Evolutionary conservation across 2,329 filamentous ascomycete species (phyloP), one percentile per base, ranked within the genome.

Genomic region (Xylariaceae sp.): DNA sequence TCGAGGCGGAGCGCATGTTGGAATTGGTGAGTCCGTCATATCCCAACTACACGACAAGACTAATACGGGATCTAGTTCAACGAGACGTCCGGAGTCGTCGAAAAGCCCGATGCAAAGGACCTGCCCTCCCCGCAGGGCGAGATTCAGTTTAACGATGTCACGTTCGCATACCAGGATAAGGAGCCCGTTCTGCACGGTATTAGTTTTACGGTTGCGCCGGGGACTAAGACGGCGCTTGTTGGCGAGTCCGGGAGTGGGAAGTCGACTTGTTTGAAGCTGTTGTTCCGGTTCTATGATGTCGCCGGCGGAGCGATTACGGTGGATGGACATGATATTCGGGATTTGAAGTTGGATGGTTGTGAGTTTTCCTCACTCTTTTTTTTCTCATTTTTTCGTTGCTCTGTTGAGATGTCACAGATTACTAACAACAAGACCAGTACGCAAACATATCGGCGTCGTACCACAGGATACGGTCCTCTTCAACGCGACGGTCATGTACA

Each of bases 201-300:
- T 56, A 73, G 65, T 64, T 78, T 80, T 61, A 74, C 68, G 0
- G 76, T 76, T 4, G 66, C 72, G 0, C 75, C 77, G 1, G 77
- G 78, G 0, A 77, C 75, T 8, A 79, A 76, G 59, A 77, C 76
- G 0, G 78, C 78, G 2, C 73, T 79, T 8, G 77, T 79, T 0
- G 77, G 77, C 51, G 76, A 78, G 57, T 77, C 76, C 0, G 77
- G 77, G 2, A 75, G 75, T 30, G 82, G 82, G 42, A 85, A 85
- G 64, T 83, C 81, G 1, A 85, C 82, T 1, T 76, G 83, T 35
- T 70, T 84, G 47, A 83, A 82, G 66, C 75, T 86, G n/a, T 72
- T 86, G 4, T 78, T 81, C 65, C 80, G 83, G 0, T 84, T 83
- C 65, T 86, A 85, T 68, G 82, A 85, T 60, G 80, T 82, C 1